phyloP scores from a whole-genome alignment of 495 filamentous ascomycete genomes.

The Darksidea phi region DNA sequence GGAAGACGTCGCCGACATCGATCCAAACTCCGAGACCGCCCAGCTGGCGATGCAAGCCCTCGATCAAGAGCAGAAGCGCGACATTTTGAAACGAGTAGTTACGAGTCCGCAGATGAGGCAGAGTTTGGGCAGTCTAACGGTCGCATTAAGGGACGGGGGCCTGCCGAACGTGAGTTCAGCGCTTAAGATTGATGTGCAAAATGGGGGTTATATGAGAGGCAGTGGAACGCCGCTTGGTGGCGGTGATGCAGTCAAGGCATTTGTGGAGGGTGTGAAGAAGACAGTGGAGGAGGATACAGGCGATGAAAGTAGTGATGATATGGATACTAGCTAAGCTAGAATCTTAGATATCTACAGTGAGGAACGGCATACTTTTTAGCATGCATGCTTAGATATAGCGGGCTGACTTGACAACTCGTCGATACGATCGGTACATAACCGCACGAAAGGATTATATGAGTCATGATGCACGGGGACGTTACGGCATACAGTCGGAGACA shows the following conservation, averaged over 20 bases:
- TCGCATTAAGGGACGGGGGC: conserved; percentile 88
- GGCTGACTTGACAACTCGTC: no score
- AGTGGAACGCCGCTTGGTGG: conserved; percentile 80
- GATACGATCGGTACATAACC: no score
- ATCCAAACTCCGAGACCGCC: conserved; percentile 64
- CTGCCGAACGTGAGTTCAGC: conserved; percentile 86
- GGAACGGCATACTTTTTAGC: background rate
- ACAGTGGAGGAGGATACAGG: conserved; percentile 62
- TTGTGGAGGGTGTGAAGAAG: conserved; percentile 81
- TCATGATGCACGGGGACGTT: no score
- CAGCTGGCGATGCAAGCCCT: conserved; percentile 73
- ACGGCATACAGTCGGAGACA: no score
- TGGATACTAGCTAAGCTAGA: conserved; percentile 28
- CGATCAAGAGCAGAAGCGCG: conserved; percentile 72
- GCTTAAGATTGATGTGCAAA: conserved; percentile 70
- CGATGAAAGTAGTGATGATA: conserved; percentile 37
- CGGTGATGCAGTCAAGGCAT: conserved; percentile 83
- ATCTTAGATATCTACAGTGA: background rate
- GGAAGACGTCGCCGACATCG: conserved; percentile 53
- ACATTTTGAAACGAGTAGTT: conserved; percentile 77
- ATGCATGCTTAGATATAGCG: no score
- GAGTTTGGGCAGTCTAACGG: conserved; percentile 76
- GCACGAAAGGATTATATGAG: no score
- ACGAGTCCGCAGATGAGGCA: conserved; percentile 88
- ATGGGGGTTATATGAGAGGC: conserved; percentile 74